Evolutionary conservation across 257 asterid species (phyloP), one percentile per base, ranked within the genome.

Genomic region (Apocynum venetum): DNA sequence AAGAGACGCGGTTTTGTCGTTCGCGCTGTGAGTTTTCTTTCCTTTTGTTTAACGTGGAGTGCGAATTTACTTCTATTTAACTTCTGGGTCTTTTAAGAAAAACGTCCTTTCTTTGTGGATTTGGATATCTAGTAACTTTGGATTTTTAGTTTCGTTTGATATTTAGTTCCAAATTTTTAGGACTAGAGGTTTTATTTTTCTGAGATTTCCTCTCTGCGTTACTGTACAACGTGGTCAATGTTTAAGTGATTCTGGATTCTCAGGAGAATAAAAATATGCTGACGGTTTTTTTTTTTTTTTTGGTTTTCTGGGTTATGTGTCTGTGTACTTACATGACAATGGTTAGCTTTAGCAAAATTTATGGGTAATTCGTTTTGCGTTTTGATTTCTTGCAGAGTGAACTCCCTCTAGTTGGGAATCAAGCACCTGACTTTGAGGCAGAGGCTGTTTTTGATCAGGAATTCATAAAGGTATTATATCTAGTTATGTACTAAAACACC

Each of bases 371-470:
- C 2, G 8, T 56, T 4, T 70, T 31, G 40, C 11, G 17, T 51
- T 25, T 25, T 82, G 68, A 79, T 44, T 70, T 64, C 79, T 69
- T 73, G 69, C 89, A 95, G 98, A 67, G 90, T 84, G 97, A 88
- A 35, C 86, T 87, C 79, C 97, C 98, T 15, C 90, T 91, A 68
- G 99, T 95, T 76, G 99, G 98, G 38, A 95, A 95, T 77, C 53
- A 38, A 74, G 99, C 99, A 71, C 98, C 99, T 5, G 98, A 95
- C 78, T 95, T 95, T 70, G 99, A 93, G 85, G 99, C 99, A 1
- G 98, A 93, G 83, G 98, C 99, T 79, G 98, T 95, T 76, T 95
- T 91, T 56, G 99, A 95, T 80, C 99, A 93, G 84, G 98, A 95
- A 76, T 91, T 95, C 76, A 83, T 90, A 73, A 84, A 88, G 83